Evolutionary conservation across 2,329 filamentous ascomycete genomes (phyloP).

Genomic region (Chrysoporthe cubensis): DNA sequence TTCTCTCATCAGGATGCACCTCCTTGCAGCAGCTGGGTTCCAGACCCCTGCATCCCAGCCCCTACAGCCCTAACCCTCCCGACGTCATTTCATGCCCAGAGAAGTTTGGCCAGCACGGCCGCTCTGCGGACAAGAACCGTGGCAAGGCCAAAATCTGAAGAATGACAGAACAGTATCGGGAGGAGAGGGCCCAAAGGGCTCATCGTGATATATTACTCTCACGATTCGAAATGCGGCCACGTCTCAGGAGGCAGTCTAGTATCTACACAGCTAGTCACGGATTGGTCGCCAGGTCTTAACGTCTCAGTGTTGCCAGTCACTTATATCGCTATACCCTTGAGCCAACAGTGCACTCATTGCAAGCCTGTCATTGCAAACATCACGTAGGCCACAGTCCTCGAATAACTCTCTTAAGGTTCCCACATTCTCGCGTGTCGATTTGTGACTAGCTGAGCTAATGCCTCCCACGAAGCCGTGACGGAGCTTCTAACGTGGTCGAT

Average conservation of each 20-base stretch:
- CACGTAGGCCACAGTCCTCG: too few relatives aligned
- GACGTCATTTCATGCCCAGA: neutral
- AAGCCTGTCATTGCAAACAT: neutral
- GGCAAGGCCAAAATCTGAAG: neutral
- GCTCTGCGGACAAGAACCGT: neutral
- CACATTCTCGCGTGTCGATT: neutral
- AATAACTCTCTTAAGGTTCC: too few relatives aligned
- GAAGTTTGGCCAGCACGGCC: neutral
- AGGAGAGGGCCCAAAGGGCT: too few relatives aligned
- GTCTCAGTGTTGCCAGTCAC: neutral
- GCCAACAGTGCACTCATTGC: neutral
- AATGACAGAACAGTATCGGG: too few relatives aligned
- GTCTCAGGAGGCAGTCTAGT: too few relatives aligned
- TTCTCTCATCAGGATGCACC: constrained; percentile 7
- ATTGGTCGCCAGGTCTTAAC: neutral
- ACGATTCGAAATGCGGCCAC: too few relatives aligned
- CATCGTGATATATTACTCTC: too few relatives aligned
- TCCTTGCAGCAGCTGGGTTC: constrained; percentile 1
- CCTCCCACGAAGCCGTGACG: too few relatives aligned
- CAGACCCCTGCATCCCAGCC: constrained; percentile 1
- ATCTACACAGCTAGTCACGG: neutral
- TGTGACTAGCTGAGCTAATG: neutral
- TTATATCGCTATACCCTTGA: neutral
- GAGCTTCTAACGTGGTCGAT: too few relatives aligned
- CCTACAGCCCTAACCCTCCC: constrained; percentile 3